phyloP scores from a whole-genome alignment of 2,329 filamentous ascomycete species.

The Trichocomaceae sp. region DNA sequence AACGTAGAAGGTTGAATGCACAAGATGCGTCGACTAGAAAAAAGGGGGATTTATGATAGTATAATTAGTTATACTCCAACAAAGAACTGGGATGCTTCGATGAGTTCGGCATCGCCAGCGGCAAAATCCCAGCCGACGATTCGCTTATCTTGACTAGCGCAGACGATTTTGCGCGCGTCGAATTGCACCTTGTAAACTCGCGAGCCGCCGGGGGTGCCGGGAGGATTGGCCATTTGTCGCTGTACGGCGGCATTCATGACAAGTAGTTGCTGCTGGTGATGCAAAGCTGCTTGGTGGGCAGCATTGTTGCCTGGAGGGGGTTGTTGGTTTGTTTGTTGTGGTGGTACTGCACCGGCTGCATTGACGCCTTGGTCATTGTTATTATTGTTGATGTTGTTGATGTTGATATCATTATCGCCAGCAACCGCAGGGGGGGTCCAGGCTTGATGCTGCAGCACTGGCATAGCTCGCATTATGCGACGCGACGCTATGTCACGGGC shows the following conservation, averaged over 20 bases:
- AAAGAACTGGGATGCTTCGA: slow-evolving; percentile 73
- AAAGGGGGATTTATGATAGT: no score
- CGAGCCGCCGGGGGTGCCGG: slow-evolving; percentile 36
- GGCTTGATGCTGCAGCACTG: slow-evolving; percentile 25
- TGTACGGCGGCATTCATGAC: slow-evolving; percentile 3
- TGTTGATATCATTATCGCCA: slow-evolving; percentile 29
- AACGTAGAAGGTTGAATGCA: neutral
- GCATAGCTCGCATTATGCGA: slow-evolving; percentile 4
- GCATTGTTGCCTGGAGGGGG: slow-evolving; percentile 4
- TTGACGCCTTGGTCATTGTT: neutral
- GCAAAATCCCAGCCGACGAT: slow-evolving; percentile 99
- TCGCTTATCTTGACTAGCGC: slow-evolving; percentile 81
- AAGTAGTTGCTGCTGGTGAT: slow-evolving; percentile 6
- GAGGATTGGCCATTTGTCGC: neutral
- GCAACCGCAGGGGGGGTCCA: neutral
- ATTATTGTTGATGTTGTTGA: slow-evolving; percentile 2
- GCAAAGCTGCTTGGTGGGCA: slow-evolving; percentile 8
- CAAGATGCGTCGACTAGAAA: neutral
- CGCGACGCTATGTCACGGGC: slow-evolving; percentile 12
- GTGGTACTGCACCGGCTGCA: neutral
- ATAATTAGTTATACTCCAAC: slow-evolving; percentile 34
- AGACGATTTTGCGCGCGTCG: slow-evolving; percentile 85
- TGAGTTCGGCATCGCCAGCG: slow-evolving; percentile 71
- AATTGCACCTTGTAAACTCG: slow-evolving; percentile 96
- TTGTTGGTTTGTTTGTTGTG: slow-evolving; percentile 10